Evolutionary conservation across 768 basidiomycete species (phyloP).

Genomic region (Mycena alexandri): DNA sequence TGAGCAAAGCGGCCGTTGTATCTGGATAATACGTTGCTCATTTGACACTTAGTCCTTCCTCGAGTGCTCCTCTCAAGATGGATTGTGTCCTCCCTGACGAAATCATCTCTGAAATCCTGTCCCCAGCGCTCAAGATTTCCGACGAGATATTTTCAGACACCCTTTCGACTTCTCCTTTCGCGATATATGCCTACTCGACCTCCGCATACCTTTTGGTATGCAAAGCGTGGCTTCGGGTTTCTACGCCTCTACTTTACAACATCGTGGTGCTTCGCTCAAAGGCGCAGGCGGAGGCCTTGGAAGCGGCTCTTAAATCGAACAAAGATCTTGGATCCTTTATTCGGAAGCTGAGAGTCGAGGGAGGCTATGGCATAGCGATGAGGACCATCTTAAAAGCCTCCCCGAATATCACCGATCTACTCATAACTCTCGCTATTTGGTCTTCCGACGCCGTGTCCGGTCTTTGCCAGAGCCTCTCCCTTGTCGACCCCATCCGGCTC

Average conservation of each 20-base stretch:
- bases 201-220: constrained; percentile 27
- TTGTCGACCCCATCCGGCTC: constrained; percentile 21
- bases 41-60: not conserved
- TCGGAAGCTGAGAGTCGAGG: constrained; percentile 44
- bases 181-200: constrained; percentile 1
- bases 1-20: too few relatives aligned
- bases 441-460: constrained; percentile 3
- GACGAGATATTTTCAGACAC: constrained; percentile 19
- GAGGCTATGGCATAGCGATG: constrained; percentile 37
- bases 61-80: not conserved
- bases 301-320: constrained; percentile 33
- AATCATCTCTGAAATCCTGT: constrained; percentile 26
- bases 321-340: constrained; percentile 39
- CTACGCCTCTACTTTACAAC: constrained; percentile 42
- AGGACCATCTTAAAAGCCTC: constrained; percentile 10
- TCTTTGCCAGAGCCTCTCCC: constrained; percentile 22
- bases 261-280: constrained; percentile 42
- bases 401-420: constrained; percentile 28
- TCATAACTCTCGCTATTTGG: constrained; percentile 17
- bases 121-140: constrained; percentile 19
- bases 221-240: constrained; percentile 36
- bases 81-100: constrained; percentile 20
- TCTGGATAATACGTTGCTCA: too few relatives aligned
- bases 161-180: constrained; percentile 3
- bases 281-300: constrained; percentile 40